Conservation (phyloP, 2,329 filamentous ascomycete species). For the Fusarium neocosmosporiellum region DNA sequence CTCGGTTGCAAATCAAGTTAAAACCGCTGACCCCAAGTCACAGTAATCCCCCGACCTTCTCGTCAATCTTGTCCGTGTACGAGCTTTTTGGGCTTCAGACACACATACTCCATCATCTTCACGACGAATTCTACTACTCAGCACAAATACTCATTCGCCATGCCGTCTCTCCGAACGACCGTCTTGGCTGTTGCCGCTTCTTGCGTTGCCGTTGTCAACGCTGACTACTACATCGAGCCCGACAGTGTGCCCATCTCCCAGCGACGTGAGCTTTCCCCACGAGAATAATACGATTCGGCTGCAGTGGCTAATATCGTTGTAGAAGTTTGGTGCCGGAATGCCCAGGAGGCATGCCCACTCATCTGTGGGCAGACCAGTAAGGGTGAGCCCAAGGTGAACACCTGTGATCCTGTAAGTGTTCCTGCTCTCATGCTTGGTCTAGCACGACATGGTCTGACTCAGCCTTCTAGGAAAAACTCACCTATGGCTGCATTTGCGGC, state of each 20-base stretch:
- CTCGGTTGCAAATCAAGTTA: not conserved
- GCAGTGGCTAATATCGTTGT: slow-evolving; percentile 32
- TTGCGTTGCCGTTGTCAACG: slow-evolving; percentile 64
- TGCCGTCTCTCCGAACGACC: slow-evolving; percentile 66
- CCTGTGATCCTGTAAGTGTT: slow-evolving; percentile 70
- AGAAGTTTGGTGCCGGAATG: slow-evolving; percentile 74
- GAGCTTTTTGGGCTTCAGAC: slow-evolving; percentile 19
- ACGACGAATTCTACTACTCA: slow-evolving; percentile 2
- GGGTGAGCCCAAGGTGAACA: slow-evolving; percentile 68
- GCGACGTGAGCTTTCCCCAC: slow-evolving; percentile 58
- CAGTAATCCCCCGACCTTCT: slow-evolving; percentile 13
- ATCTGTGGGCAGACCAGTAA: slow-evolving; percentile 74
- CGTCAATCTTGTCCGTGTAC: slow-evolving; percentile 20
- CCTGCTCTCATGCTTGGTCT: slow-evolving; percentile 27
- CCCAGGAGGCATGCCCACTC: slow-evolving; percentile 73
- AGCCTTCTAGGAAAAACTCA: slow-evolving; percentile 62
- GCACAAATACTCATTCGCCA: slow-evolving; percentile 46
- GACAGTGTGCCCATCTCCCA: slow-evolving; percentile 63
- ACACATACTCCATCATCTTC: slow-evolving; percentile 17
- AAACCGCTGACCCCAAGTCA: slow-evolving; percentile 24
- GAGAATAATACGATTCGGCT: not conserved
- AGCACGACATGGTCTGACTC: not conserved
- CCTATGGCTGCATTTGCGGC: slow-evolving; percentile 79
- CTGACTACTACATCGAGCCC: slow-evolving; percentile 72
- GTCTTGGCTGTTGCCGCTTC: slow-evolving; percentile 65